Conservation (phyloP, 768 basidiomycete species). For the Tephrocybe sp. region DNA sequence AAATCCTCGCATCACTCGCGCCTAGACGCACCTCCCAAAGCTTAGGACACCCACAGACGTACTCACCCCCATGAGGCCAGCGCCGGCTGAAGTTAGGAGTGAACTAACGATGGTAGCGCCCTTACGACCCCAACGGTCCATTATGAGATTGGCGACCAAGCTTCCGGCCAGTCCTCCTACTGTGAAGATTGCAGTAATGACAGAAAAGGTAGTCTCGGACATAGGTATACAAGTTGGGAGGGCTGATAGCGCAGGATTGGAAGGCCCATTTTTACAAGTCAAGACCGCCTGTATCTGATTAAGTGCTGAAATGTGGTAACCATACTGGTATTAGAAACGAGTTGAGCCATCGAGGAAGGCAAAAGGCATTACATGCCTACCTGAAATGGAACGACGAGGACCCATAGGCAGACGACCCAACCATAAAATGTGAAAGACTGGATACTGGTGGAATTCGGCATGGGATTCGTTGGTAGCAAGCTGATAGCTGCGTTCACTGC, state of each 20-base stretch:
- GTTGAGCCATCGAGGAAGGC: background rate
- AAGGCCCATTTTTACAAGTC: constrained; percentile 54
- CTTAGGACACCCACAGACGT: constrained; percentile 53
- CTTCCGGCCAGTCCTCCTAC: constrained; percentile 86
- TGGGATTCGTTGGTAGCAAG: too few species aligned
- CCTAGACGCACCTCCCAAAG: constrained; percentile 66
- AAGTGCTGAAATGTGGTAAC: constrained; percentile 90
- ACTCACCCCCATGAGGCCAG: constrained; percentile 66
- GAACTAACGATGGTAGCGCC: constrained; percentile 65
- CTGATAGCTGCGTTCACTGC: too few species aligned
- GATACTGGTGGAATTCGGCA: constrained; percentile 14
- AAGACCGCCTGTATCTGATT: constrained; percentile 85
- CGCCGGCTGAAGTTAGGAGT: constrained; percentile 53
- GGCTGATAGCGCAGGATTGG: constrained; percentile 28
- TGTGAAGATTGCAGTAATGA: constrained; percentile 85
- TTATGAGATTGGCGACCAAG: constrained; percentile 60
- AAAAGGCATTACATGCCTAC: too few species aligned
- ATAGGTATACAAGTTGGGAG: constrained; percentile 81
- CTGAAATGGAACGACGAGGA: constrained; percentile 63
- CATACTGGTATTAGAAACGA: too few species aligned
- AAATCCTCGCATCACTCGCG: too few species aligned
- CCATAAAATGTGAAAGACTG: constrained; percentile 58
- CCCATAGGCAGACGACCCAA: constrained; percentile 67
- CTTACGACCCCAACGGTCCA: constrained; percentile 72
- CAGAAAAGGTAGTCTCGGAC: constrained; percentile 73